These are phyloP conservation scores for Posidonia australis DNA, from an alignment of 106 monocot genomes.

Conservation along the genomic window DNA sequence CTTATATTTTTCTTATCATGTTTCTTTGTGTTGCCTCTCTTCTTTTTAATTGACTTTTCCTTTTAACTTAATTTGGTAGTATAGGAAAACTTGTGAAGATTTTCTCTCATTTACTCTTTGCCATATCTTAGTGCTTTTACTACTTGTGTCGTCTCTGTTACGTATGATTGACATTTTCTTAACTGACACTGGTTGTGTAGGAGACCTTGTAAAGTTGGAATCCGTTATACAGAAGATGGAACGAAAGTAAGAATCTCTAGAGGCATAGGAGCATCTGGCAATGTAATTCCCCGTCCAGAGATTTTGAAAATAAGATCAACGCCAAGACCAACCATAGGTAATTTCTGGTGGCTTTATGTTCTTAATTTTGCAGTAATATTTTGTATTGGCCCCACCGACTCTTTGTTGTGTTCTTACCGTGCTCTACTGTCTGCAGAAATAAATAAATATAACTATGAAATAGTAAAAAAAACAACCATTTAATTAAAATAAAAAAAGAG, in stretches of 20 bases:
- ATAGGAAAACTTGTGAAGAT: constrained; percentile 73
- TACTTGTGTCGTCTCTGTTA: no score
- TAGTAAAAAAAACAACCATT: no score
- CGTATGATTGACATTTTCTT: no score
- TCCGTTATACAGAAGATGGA: constrained; percentile 78
- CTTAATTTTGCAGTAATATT: neutral
- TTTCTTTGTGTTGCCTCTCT: neutral
- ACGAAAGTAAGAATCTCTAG: constrained; percentile 77
- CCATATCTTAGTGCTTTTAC: no score
- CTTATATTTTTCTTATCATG: neutral
- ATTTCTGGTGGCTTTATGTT: neutral
- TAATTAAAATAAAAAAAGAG: no score
- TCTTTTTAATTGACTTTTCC: neutral
- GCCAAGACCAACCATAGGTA: constrained; percentile 73
- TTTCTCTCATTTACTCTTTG: no score
- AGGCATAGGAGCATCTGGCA: constrained; percentile 69
- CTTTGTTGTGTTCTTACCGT: neutral
- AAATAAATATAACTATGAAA: no score
- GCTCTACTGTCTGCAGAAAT: neutral
- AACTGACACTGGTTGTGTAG: constrained; percentile 19
- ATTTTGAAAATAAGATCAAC: constrained; percentile 72
- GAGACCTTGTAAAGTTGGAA: constrained; percentile 84
- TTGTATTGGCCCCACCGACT: no score
- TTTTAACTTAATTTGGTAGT: neutral
- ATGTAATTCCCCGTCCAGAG: constrained; percentile 85